Conservation (phyloP, 2,329 filamentous ascomycete genomes). For the Hypoxylon sp. region DNA sequence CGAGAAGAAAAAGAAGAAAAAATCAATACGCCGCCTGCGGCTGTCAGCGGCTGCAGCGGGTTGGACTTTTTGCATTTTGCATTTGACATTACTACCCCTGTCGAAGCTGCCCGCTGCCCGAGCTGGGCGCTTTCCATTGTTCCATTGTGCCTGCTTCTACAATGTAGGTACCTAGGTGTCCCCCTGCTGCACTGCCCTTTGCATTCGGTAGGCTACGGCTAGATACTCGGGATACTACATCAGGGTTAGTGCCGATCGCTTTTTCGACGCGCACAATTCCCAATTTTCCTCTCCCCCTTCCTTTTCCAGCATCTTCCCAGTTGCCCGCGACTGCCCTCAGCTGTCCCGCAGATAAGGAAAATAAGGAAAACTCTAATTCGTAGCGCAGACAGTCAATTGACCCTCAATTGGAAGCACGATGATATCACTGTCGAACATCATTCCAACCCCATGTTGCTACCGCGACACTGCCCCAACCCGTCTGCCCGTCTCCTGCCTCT, state of each 20-base stretch:
- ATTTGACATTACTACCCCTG: conserved; percentile 15
- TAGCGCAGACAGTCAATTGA: conserved; percentile 26
- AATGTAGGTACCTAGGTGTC: background rate
- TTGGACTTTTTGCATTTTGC: conserved; percentile 9
- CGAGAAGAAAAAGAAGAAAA: conserved; percentile 14
- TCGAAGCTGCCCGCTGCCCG: conserved; percentile 15
- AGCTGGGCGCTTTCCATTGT: background rate
- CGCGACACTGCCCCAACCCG: conserved; percentile 12
- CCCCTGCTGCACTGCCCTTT: background rate
- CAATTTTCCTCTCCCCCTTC: conserved; percentile 8
- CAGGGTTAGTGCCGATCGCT: conserved; percentile 34
- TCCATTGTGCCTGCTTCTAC: background rate
- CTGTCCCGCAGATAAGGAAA: conserved; percentile 24
- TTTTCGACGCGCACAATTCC: conserved; percentile 1
- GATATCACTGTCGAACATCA: conserved; percentile 30
- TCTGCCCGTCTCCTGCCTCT: too few species aligned
- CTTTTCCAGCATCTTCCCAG: conserved; percentile 5
- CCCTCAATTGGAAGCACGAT: conserved; percentile 31
- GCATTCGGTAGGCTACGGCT: conserved; percentile 13
- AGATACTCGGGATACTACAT: conserved; percentile 32
- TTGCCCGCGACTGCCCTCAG: conserved; percentile 7
- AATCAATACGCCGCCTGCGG: conserved; percentile 33
- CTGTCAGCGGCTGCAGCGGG: conserved; percentile 41
- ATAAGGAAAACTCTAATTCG: background rate
- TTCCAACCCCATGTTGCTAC: conserved; percentile 18